These are phyloP conservation scores for Xylariaceae sp. DNA, from an alignment of 2,329 filamentous ascomycete species.

Conservation along the genomic window DNA sequence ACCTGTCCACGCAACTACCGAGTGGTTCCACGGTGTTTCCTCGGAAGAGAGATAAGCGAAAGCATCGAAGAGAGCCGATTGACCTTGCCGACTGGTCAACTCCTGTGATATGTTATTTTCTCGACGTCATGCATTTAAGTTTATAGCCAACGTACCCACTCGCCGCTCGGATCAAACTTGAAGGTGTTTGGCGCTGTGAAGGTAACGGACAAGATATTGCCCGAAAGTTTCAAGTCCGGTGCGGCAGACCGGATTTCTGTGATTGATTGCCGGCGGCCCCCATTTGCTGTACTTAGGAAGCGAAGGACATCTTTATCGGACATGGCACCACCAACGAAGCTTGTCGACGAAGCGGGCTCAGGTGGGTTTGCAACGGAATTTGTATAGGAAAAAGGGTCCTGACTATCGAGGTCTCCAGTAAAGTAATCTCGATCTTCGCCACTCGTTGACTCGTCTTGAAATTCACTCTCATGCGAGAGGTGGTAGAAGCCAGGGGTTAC, in stretches of 20 bases:
- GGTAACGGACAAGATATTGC: slow-evolving; percentile 64
- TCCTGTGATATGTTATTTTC: slow-evolving; percentile 48
- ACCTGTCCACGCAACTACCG: slow-evolving; percentile 90
- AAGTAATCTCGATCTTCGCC: slow-evolving; percentile 31
- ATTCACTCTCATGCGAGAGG: slow-evolving; percentile 29
- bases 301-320: slow-evolving; percentile 40
- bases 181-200: slow-evolving; percentile 60
- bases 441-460: slow-evolving; percentile 17
- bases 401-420: slow-evolving; percentile 21
- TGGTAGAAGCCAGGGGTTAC: slow-evolving; percentile 38
- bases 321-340: slow-evolving; percentile 29
- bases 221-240: slow-evolving; percentile 55
- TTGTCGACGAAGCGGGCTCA: slow-evolving; percentile 17
- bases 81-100: slow-evolving; percentile 73
- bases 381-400: slow-evolving; percentile 23
- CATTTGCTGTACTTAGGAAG: slow-evolving; percentile 40
- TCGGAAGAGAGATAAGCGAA: slow-evolving; percentile 85
- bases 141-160: slow-evolving; percentile 52
- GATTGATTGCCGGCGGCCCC: slow-evolving; percentile 48
- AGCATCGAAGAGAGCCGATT: slow-evolving; percentile 88
- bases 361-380: slow-evolving; percentile 13
- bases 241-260: slow-evolving; percentile 53
- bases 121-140: background rate
- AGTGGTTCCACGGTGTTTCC: slow-evolving; percentile 83
- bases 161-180: slow-evolving; percentile 53